Evolutionary conservation across 768 basidiomycete genomes (phyloP).

Genomic region (Hericium coralloides): DNA sequence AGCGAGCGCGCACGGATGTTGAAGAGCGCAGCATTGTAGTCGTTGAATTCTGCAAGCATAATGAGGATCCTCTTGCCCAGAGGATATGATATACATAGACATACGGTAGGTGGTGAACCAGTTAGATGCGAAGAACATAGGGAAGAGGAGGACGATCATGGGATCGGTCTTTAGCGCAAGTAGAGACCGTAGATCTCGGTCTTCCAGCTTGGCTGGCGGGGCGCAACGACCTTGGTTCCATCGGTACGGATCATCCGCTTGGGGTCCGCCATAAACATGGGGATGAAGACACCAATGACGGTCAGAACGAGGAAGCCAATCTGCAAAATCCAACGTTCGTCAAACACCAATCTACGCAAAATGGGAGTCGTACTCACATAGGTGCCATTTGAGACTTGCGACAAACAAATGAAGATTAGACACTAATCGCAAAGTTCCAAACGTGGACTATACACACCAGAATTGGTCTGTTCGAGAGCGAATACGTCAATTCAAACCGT

Average conservation of each 20-base stretch:
- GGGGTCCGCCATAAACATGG: conserved; percentile 62
- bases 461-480: conserved; percentile 16
- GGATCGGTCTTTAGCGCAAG: conserved; percentile 59
- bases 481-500: neutral
- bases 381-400: conserved; percentile 58
- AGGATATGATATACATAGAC: conserved; percentile 14
- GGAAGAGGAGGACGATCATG: conserved; percentile 65
- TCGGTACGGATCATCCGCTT: conserved; percentile 55
- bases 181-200: conserved; percentile 63
- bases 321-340: conserved; percentile 23
- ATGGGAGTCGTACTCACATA: conserved; percentile 40
- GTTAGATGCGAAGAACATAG: conserved; percentile 79
- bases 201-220: conserved; percentile 69
- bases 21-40: conserved; percentile 69
- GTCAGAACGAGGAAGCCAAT: conserved; percentile 69
- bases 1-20: conserved; percentile 72
- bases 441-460: conserved; percentile 20
- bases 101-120: conserved; percentile 83
- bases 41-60: conserved; percentile 53
- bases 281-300: conserved; percentile 55
- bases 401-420: neutral
- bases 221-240: conserved; percentile 53
- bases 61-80: neutral
- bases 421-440: neutral
- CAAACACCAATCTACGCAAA: too few relatives aligned